phyloP scores from a whole-genome alignment of 1,284 basidiomycete species.

The Cystobasidiaceae sp. region DNA sequence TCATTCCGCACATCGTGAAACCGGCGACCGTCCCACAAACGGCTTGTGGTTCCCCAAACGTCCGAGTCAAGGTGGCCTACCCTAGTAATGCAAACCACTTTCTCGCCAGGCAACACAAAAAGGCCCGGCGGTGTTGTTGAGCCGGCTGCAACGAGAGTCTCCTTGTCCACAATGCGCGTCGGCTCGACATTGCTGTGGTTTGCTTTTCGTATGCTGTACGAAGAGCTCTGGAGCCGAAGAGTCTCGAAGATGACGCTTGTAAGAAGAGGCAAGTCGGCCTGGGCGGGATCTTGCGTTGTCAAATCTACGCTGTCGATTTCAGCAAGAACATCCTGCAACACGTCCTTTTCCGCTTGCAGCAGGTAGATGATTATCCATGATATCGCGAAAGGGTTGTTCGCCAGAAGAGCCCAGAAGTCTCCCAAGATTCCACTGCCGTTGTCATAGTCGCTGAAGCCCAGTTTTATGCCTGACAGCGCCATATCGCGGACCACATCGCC shows the following conservation, averaged over 20 bases:
- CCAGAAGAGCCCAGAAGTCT: slow-evolving; percentile 45
- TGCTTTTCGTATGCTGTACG: slow-evolving; percentile 42
- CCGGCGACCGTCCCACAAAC: slow-evolving; percentile 33
- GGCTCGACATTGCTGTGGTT: neutral
- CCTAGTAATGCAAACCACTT: slow-evolving; percentile 32
- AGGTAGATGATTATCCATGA: slow-evolving; percentile 45
- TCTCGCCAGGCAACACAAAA: slow-evolving; percentile 5
- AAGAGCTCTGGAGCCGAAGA: slow-evolving; percentile 44
- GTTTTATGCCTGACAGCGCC: slow-evolving; percentile 31
- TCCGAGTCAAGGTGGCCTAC: slow-evolving; percentile 29
- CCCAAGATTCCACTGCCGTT: slow-evolving; percentile 31
- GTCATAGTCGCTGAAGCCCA: slow-evolving; percentile 39
- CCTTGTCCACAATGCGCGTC: neutral
- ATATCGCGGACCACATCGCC: slow-evolving; percentile 36
- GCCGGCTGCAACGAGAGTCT: neutral
- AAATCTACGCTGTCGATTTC: slow-evolving; percentile 41
- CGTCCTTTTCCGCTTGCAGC: slow-evolving; percentile 39
- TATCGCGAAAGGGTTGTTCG: slow-evolving; percentile 45
- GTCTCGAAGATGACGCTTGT: slow-evolving; percentile 47
- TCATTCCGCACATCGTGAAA: slow-evolving; percentile 29
- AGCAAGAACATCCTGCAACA: slow-evolving; percentile 40
- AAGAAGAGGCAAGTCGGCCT: slow-evolving; percentile 40
- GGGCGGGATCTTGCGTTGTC: slow-evolving; percentile 4
- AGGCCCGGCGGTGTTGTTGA: neutral
- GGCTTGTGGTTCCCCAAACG: slow-evolving; percentile 22